These are phyloP conservation scores for Pestalotiopsis sp. DNA, from an alignment of 2,329 filamentous ascomycete species.

Conservation along the genomic window DNA sequence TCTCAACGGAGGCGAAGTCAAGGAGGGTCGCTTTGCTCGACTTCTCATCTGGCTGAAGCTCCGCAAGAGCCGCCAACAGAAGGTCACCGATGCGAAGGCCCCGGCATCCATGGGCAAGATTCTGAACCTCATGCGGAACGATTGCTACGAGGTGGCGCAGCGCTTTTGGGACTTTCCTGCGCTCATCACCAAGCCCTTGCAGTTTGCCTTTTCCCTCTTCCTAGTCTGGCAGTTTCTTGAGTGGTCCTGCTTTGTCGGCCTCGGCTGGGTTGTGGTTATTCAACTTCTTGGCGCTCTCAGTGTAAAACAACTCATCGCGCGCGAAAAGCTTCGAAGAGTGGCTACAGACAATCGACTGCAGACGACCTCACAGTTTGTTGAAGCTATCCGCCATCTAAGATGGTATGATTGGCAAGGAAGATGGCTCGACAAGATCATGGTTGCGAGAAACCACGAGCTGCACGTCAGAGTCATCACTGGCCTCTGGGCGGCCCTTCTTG, in stretches of 20 bases:
- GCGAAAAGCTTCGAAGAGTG: constrained; percentile 69
- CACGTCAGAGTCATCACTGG: constrained; percentile 63
- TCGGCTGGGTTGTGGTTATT: constrained; percentile 67
- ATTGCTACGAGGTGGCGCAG: constrained; percentile 81
- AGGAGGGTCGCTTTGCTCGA: constrained; percentile 26
- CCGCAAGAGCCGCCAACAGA: constrained; percentile 20
- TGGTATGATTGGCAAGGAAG: constrained; percentile 82
- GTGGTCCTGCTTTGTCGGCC: constrained; percentile 73
- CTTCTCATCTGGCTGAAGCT: constrained; percentile 27
- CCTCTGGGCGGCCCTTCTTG: constrained; percentile 62
- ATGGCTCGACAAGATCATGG: constrained; percentile 71
- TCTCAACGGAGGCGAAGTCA: constrained; percentile 18
- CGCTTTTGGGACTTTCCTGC: constrained; percentile 84
- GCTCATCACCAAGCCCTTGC: constrained; percentile 75
- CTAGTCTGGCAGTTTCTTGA: constrained; percentile 80
- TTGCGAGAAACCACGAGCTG: constrained; percentile 67
- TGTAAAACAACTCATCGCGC: constrained; percentile 64
- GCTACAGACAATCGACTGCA: constrained; percentile 80
- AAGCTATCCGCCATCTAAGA: constrained; percentile 76
- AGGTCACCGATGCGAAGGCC: constrained; percentile 37
- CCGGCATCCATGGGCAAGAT: constrained; percentile 88
- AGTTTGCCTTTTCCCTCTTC: constrained; percentile 70
- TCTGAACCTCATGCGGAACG: constrained; percentile 79
- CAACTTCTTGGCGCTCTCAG: constrained; percentile 70
- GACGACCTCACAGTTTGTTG: constrained; percentile 81